A percentile compares a stretch with the other conserved stretches of the same genome.
Conservation (phyloP, 768 basidiomycete genomes). For the Auriscalpium vulgare region DNA sequence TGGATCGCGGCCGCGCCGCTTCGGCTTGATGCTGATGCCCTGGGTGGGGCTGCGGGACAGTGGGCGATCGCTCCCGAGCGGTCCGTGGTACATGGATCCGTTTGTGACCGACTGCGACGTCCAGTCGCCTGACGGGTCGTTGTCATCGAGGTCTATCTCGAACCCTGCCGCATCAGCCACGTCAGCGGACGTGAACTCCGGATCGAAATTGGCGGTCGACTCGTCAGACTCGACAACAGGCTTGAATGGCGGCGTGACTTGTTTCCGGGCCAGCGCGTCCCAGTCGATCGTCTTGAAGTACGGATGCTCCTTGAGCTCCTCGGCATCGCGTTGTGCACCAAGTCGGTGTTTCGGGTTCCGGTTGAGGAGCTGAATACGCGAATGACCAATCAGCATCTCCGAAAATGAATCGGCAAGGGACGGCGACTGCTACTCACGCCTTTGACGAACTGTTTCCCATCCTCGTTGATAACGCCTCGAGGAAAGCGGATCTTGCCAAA, state of each 20-base stretch:
- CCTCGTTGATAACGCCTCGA: conserved; percentile 92
- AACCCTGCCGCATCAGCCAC: conserved; percentile 61
- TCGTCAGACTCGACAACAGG: conserved; percentile 97
- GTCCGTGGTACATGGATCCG: conserved; percentile 57
- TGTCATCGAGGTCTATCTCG: conserved; percentile 31
- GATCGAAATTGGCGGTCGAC: conserved; percentile 96
- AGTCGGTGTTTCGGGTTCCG: conserved; percentile 97
- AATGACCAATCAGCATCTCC: conserved; percentile 6
- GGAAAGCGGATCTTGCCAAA: conserved; percentile 99
- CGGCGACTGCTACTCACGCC: conserved; percentile 54
- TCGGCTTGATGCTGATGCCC: conserved; percentile 10
- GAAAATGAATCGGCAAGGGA: too few species aligned
- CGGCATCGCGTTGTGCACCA: conserved; percentile 84
- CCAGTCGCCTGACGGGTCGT: conserved; percentile 71
- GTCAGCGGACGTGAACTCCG: conserved; percentile 93
- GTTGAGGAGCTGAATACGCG: conserved; percentile 70
- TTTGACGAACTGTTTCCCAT: conserved; percentile 98
- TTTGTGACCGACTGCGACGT: conserved; percentile 27
- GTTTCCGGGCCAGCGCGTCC: conserved; percentile 76
- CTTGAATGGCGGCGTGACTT: conserved; percentile 96
- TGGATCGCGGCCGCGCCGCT: conserved; percentile 27
- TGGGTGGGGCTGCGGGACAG: conserved; percentile 6
- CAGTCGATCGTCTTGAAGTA: conserved; percentile 94
- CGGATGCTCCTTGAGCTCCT: conserved; percentile 90
- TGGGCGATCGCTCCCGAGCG: conserved; percentile 43